phyloP scores from a whole-genome alignment of 2,329 filamentous ascomycete species.

The Chrysoporthe cubensis region DNA sequence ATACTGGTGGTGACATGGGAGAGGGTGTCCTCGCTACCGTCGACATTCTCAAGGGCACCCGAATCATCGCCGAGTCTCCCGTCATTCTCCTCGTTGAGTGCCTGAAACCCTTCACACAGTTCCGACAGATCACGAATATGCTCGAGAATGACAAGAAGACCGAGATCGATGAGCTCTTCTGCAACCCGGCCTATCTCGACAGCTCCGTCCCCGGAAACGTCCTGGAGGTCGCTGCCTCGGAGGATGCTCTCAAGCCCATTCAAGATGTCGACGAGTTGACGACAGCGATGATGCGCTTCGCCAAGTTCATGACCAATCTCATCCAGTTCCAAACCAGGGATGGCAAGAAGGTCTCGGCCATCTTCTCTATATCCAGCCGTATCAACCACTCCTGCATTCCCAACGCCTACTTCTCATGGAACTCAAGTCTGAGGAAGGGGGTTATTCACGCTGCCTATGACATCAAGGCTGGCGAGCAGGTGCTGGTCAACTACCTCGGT shows the following conservation, averaged over 20 bases:
- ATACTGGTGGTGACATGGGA: background rate
- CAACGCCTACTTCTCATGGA: slow-evolving; percentile 36
- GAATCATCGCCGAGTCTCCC: background rate
- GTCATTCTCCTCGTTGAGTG: background rate
- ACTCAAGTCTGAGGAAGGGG: slow-evolving; percentile 26
- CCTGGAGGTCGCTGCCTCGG: background rate
- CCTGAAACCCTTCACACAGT: background rate
- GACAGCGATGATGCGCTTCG: background rate
- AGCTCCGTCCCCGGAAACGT: background rate
- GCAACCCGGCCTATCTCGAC: slow-evolving; percentile 4
- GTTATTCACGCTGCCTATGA: slow-evolving; percentile 34
- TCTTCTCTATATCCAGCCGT: slow-evolving; percentile 19
- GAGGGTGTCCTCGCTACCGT: slow-evolving; percentile 10
- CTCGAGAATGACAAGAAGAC: background rate
- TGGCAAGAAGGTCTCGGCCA: background rate
- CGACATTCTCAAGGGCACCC: slow-evolving; percentile 9
- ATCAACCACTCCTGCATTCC: slow-evolving; percentile 37
- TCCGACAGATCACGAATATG: no score
- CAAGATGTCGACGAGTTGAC: background rate
- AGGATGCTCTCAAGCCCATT: background rate
- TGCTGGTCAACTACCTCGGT: slow-evolving; percentile 33
- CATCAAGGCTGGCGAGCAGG: slow-evolving; percentile 34
- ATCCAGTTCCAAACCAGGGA: background rate
- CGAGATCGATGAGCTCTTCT: background rate
- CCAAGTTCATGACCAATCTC: slow-evolving; percentile 4